Evolutionary conservation across 345 rosid species (phyloP), one percentile per base, ranked within the genome.

Genomic region (Dimocarpus longan): DNA sequence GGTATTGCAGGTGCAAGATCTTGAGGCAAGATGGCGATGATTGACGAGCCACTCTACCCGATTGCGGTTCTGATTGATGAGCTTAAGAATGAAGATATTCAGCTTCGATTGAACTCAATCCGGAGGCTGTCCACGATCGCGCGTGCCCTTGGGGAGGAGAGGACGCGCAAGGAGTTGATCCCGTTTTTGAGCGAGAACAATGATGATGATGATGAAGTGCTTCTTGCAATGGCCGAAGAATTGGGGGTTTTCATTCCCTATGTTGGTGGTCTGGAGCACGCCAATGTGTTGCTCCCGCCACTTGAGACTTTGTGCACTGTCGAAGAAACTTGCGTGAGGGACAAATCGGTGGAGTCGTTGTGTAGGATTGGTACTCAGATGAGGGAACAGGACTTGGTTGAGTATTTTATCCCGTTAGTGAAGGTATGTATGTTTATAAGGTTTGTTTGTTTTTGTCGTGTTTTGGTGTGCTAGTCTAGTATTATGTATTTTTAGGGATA

Each of bases 321-420:
- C 11, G 97, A 92, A 82, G 97, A 92, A 73, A 92, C 97, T 67
- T 91, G 92, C 22, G 97, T 92, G 56, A 85, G 97, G 82, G 94
- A 92, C 67, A 91, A 85, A 74, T 88, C 93, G 2, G 97, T 86
- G 1, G 97, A 91, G 82, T 92, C 97, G 0, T 85, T 91, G 68
- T 89, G 90, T 77, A 85, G 85, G 79, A 84, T 92, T 84, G 97
- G 94, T 52, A 74, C 95, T 1, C 97, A 92, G 81, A 89, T 92
- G 92, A 88, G 86, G 81, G 94, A 91, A 82, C 90, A 67, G 66
- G 94, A 92, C 24, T 81, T 88, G 87, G 91, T 89, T 66, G 97
- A 92, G 32, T 83, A 64, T 76, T 92, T 92, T 78, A 77, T 88
- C 19, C 95, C 92, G 1, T 62, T 92, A 52, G 86, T 87, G 66